These are phyloP conservation scores for Heritiera littoralis DNA, from an alignment of 345 rosid species.

Conservation along the genomic window DNA sequence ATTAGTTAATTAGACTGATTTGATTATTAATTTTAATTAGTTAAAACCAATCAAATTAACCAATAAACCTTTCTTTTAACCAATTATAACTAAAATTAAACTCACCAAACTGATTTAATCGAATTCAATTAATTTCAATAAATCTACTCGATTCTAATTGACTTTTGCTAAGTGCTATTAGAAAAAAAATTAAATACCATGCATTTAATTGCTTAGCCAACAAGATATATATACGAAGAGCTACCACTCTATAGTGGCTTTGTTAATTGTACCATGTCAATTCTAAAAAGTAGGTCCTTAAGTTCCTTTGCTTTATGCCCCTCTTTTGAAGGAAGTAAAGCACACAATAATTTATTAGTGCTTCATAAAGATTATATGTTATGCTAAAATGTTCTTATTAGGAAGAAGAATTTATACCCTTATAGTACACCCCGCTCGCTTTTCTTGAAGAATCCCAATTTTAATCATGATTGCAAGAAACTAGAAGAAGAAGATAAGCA, in stretches of 20 bases:
- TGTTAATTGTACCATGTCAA: neutral
- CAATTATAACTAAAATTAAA: too few species aligned
- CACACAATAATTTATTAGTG: neutral
- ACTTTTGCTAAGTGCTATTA: too few species aligned
- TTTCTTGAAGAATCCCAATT: neutral
- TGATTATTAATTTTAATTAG: too few species aligned
- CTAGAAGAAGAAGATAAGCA: neutral
- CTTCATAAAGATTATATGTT: neutral
- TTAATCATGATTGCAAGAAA: neutral
- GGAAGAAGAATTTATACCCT: conserved; percentile 2
- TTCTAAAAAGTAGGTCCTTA: neutral
- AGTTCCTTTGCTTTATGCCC: conserved; percentile 13
- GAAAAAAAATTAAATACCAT: neutral
- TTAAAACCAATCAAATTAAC: too few species aligned
- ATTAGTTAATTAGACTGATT: too few species aligned
- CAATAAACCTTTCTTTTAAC: too few species aligned
- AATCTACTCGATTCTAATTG: too few species aligned
- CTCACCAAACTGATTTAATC: too few species aligned
- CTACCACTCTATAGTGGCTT: neutral
- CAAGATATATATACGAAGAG: neutral
- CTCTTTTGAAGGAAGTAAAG: conserved; percentile 1
- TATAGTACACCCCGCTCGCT: neutral
- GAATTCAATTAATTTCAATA: too few species aligned
- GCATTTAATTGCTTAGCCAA: conserved; percentile 12
- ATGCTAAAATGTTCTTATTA: neutral